A percentile compares a stretch with the other conserved stretches of the same genome.
Conservation (phyloP, 2,329 filamentous ascomycete genomes). For the Fusarium albidum region DNA sequence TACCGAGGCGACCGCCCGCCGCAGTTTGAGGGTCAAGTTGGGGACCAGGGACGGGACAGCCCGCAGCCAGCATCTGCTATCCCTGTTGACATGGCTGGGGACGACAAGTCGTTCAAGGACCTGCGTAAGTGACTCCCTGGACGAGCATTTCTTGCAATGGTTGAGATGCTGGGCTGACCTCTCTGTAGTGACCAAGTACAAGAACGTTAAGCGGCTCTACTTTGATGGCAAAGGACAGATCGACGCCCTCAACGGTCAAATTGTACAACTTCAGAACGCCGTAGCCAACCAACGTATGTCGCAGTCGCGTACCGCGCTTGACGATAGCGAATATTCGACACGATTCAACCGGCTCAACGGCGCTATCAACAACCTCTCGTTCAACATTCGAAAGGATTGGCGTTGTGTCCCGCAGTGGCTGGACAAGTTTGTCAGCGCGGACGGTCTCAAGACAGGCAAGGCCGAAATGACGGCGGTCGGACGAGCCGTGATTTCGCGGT, state of each 20-base stretch:
- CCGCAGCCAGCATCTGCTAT: constrained; percentile 57
- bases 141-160: background rate
- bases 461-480: constrained; percentile 98
- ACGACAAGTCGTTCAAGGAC: constrained; percentile 66
- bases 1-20: constrained; percentile 52
- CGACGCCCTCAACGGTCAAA: constrained; percentile 84
- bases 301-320: constrained; percentile 90
- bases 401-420: constrained; percentile 82
- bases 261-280: constrained; percentile 96
- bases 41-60: constrained; percentile 62
- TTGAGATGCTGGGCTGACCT: constrained; percentile 13
- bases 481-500: constrained; percentile 85
- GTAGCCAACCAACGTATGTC: constrained; percentile 95
- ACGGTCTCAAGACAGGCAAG: constrained; percentile 85
- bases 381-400: constrained; percentile 97
- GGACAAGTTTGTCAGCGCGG: constrained; percentile 79
- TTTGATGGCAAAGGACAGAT: constrained; percentile 96
- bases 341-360: constrained; percentile 92
- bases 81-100: constrained; percentile 50
- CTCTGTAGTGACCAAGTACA: constrained; percentile 86
- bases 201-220: constrained; percentile 97
- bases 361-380: constrained; percentile 92
- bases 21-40: constrained; percentile 55
- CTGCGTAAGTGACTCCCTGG: constrained; percentile 53
- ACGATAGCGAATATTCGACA: constrained; percentile 92